These are phyloP conservation scores for Sherardia arvensis DNA, from an alignment of 257 asterid genomes.

Conservation along the genomic window DNA sequence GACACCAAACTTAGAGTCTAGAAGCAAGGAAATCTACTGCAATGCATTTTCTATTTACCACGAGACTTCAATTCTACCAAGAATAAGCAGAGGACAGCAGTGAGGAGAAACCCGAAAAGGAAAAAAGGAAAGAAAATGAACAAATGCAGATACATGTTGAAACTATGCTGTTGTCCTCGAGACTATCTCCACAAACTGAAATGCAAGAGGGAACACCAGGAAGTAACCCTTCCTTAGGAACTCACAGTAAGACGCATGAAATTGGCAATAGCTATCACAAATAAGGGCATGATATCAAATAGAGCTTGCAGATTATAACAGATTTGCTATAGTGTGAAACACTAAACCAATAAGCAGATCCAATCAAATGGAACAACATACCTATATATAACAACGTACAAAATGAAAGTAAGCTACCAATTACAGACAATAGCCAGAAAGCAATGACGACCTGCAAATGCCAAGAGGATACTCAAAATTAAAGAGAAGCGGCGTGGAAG, in stretches of 20 bases:
- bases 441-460: slow-evolving; percentile 86
- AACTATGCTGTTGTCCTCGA: background rate
- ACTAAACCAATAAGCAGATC: background rate
- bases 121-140: background rate
- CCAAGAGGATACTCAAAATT: slow-evolving; percentile 12
- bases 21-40: background rate
- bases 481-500: background rate
- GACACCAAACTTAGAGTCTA: background rate
- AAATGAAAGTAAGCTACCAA: slow-evolving; percentile 80
- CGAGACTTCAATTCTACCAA: background rate
- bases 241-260: background rate
- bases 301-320: background rate
- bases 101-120: background rate
- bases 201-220: background rate
- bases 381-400: slow-evolving; percentile 80
- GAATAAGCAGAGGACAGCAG: background rate
- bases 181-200: background rate
- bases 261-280: background rate
- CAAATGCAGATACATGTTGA: background rate
- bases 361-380: slow-evolving; percentile 18
- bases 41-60: background rate
- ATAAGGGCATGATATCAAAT: background rate
- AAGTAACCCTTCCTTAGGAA: background rate
- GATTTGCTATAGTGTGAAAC: slow-evolving; percentile 1
- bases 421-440: slow-evolving; percentile 81